phyloP scores from a whole-genome alignment of 139 green algal genomes.

The Zygnema circumcarinatum region DNA sequence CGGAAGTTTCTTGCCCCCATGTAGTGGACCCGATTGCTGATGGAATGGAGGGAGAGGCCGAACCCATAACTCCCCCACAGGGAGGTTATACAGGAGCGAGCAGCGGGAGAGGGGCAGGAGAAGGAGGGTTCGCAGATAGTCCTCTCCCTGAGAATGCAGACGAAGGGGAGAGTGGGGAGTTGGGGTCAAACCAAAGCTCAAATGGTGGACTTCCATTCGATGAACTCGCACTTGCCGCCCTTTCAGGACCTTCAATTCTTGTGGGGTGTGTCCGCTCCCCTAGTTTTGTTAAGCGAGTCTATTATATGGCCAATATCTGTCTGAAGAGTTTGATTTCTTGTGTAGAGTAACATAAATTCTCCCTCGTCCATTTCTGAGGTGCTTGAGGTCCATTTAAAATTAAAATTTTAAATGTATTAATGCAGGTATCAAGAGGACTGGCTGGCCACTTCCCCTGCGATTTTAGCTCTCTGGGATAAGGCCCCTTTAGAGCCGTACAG shows the following conservation, averaged over 20 bases:
- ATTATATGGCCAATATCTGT: not conserved
- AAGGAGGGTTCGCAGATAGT: not conserved
- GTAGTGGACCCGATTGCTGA: not conserved
- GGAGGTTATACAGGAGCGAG: not conserved
- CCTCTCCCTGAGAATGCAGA: not conserved
- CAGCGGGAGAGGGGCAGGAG: not conserved
- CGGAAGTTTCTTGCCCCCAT: not conserved
- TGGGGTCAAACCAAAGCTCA: not conserved
- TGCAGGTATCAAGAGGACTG: constrained; percentile 30
- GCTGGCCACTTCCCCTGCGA: not conserved
- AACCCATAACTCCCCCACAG: constrained; percentile 10
- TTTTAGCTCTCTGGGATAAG: constrained; percentile 16
- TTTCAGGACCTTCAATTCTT: constrained; percentile 12
- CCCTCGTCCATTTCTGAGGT: not conserved
- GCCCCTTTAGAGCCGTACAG: constrained; percentile 21
- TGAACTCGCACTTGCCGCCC: constrained; percentile 11
- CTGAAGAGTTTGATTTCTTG: not conserved
- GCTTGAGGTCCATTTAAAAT: not conserved
- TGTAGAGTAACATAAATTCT: not conserved
- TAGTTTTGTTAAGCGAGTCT: not conserved
- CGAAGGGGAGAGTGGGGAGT: not conserved
- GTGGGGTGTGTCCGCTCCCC: not conserved
- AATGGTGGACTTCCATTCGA: not conserved
- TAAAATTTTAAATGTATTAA: not conserved
- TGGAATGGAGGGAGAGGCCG: not conserved